Percentiles rank a stretch among this genome's conserved stretches.
Evolutionary conservation across 2,329 filamentous ascomycete species (phyloP).

Genomic region (Bimuria novae-zelandiae): DNA sequence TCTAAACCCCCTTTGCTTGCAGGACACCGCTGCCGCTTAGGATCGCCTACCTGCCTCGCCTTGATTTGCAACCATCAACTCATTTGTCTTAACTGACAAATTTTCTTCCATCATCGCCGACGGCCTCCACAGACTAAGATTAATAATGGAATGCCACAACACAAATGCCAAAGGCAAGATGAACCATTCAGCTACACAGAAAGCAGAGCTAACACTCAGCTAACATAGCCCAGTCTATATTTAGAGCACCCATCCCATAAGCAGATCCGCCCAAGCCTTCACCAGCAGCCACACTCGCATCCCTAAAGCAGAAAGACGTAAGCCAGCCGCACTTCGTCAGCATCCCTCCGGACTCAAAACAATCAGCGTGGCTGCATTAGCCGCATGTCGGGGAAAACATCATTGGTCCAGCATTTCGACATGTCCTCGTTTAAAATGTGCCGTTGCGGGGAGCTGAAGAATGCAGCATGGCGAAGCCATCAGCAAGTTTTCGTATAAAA

Average conservation of each 20-base stretch:
- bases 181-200: too few relatives aligned
- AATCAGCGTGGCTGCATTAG: slow-evolving; percentile 4
- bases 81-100: too few relatives aligned
- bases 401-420: not conserved
- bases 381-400: not conserved
- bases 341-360: not conserved
- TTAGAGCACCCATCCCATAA: not conserved
- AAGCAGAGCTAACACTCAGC: too few relatives aligned
- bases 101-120: too few relatives aligned
- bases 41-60: too few relatives aligned
- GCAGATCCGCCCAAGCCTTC: not conserved
- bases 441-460: not conserved
- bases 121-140: too few relatives aligned
- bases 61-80: too few relatives aligned
- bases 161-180: too few relatives aligned
- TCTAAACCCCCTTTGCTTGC: too few relatives aligned
- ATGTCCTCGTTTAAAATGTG: not conserved
- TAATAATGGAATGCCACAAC: too few relatives aligned
- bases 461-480: not conserved
- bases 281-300: slow-evolving; percentile 7
- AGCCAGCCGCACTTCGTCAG: not conserved
- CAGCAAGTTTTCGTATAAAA: not conserved
- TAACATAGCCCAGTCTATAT: slow-evolving; percentile 8
- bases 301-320: not conserved
- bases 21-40: too few relatives aligned